A percentile compares a stretch with the other conserved stretches of the same genome.
phyloP scores from a whole-genome alignment of 78 protist genomes.

The Isochrysis galbana region DNA sequence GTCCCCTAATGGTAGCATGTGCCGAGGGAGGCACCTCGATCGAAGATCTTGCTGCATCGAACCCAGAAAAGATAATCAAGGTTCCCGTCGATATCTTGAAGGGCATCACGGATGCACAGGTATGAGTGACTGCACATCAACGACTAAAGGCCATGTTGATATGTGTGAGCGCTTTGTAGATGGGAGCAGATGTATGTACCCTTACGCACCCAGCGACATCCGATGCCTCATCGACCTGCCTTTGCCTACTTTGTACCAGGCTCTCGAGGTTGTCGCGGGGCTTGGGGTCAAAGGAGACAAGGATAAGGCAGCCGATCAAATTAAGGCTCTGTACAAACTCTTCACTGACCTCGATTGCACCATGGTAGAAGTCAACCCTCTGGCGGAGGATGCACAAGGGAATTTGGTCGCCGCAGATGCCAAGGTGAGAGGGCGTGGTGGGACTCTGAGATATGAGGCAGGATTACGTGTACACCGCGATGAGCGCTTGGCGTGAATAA shows the following conservation, averaged over 20 bases:
- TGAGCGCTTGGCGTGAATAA: no score
- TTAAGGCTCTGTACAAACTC: slow-evolving; percentile 39
- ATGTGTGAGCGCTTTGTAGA: no score
- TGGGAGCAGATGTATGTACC: no score
- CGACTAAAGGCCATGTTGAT: no score
- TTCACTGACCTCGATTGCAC: slow-evolving; percentile 64
- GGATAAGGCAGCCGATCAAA: slow-evolving; percentile 12
- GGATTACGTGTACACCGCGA: no score
- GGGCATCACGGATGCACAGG: slow-evolving; percentile 75
- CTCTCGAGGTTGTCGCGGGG: slow-evolving; percentile 62
- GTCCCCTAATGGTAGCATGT: not conserved
- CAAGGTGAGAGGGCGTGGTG: slow-evolving; percentile 46
- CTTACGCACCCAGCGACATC: no score
- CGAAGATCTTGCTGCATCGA: slow-evolving; percentile 70
- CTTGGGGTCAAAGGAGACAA: slow-evolving; percentile 51
- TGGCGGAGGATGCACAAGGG: slow-evolving; percentile 58
- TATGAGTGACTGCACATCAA: no score
- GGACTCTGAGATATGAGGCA: no score
- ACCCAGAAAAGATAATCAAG: slow-evolving; percentile 58
- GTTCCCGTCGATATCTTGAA: slow-evolving; percentile 77
- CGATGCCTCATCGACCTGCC: no score
- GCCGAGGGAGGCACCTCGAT: slow-evolving; percentile 92
- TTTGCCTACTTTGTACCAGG: no score
- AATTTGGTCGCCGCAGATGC: slow-evolving; percentile 87
- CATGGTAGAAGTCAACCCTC: slow-evolving; percentile 95